These are phyloP conservation scores for Amaranthus cruentus DNA, from an alignment of 148 eudicot species.

Conservation along the genomic window DNA sequence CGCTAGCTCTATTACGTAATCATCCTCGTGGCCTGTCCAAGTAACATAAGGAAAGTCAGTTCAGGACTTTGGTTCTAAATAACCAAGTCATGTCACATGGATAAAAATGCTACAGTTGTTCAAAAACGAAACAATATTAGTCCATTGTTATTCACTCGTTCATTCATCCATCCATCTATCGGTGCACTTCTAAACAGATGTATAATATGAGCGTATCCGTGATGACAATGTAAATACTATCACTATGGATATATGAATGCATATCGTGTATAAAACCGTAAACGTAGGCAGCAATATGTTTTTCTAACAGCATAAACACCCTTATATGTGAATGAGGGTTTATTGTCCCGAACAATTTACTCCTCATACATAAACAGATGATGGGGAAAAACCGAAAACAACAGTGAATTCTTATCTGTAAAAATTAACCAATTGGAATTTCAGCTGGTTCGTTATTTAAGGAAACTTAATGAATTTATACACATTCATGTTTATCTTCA, in stretches of 20 bases:
- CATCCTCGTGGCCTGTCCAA: constrained; percentile 80
- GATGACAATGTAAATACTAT: neutral
- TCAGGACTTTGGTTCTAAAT: neutral
- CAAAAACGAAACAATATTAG: neutral
- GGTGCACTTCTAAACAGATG: neutral
- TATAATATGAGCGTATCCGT: neutral
- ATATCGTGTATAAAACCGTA: neutral
- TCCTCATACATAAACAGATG: too few relatives aligned
- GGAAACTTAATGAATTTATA: too few relatives aligned
- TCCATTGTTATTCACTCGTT: neutral
- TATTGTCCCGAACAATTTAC: neutral
- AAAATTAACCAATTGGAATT: too few relatives aligned
- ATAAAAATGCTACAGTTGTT: neutral
- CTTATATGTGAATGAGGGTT: neutral
- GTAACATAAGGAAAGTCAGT: neutral
- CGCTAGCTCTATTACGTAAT: constrained; percentile 72
- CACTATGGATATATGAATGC: neutral
- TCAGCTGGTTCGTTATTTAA: too few relatives aligned
- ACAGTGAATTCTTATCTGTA: too few relatives aligned
- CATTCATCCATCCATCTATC: neutral
- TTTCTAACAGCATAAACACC: neutral
- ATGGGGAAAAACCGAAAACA: too few relatives aligned
- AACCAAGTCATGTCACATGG: neutral
- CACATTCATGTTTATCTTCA: too few relatives aligned
- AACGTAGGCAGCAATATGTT: neutral